Evolutionary conservation across 257 asterid genomes (phyloP).

Genomic region (Galeopsis tetrahit): DNA sequence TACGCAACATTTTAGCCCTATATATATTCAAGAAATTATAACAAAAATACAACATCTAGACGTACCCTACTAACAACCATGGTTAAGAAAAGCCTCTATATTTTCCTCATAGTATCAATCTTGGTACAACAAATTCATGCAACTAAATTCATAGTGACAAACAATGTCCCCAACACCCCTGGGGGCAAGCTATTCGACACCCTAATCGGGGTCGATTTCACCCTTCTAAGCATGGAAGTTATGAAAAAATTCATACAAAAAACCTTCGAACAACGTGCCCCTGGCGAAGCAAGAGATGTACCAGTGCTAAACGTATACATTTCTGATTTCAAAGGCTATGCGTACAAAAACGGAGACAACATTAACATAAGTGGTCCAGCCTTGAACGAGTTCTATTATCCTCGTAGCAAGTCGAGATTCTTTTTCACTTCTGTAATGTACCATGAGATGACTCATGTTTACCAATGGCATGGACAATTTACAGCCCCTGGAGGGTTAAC

Average conservation of each 20-base stretch:
- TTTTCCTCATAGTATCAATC: not conserved
- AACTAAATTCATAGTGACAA: not conserved
- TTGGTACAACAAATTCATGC: not conserved
- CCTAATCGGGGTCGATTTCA: not conserved
- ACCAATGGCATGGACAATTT: slow-evolving; percentile 69
- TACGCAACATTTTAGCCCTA: too few relatives aligned
- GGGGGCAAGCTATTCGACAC: not conserved
- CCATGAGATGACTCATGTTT: slow-evolving; percentile 64
- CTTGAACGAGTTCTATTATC: not conserved
- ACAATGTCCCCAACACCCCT: not conserved
- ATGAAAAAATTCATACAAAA: not conserved
- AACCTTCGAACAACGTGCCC: not conserved
- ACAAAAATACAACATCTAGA: not conserved
- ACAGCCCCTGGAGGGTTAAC: slow-evolving; percentile 49
- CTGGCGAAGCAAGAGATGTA: not conserved
- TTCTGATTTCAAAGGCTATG: not conserved
- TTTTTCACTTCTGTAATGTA: slow-evolving; percentile 53
- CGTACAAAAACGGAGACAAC: not conserved
- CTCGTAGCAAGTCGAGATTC: not conserved
- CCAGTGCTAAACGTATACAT: not conserved
- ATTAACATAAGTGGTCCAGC: not conserved
- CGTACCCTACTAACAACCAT: not conserved
- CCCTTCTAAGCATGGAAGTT: not conserved
- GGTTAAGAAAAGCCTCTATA: not conserved
- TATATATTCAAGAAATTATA: too few relatives aligned